Conservation (phyloP, 148 eudicot genomes). For the Chenopodium quinoa region DNA sequence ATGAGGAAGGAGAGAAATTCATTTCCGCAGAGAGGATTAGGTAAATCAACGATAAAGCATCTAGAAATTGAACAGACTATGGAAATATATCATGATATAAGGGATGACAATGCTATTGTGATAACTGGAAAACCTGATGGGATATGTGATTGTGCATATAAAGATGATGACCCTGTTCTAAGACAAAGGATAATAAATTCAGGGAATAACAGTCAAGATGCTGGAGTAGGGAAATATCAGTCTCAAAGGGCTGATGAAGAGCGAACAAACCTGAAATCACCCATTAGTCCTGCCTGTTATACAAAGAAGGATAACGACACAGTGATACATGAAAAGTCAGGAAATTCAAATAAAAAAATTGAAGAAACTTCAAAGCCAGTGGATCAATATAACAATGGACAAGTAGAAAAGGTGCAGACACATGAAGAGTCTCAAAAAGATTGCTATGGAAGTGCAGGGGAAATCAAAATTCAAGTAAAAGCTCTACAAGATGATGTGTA, state of each 20-base stretch:
- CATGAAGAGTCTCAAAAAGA: slow-evolving; percentile 16
- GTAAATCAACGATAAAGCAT: background rate
- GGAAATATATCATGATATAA: background rate
- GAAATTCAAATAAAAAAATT: background rate
- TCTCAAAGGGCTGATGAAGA: background rate
- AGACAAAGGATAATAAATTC: background rate
- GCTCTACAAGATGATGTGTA: slow-evolving; percentile 4
- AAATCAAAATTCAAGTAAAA: background rate
- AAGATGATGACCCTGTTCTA: background rate
- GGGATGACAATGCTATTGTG: background rate
- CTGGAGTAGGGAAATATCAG: background rate
- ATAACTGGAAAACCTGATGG: background rate
- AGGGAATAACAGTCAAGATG: background rate
- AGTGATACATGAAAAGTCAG: background rate
- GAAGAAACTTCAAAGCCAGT: background rate
- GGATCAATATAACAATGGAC: background rate
- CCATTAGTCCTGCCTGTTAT: background rate
- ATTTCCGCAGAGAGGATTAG: background rate
- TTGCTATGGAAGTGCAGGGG: background rate
- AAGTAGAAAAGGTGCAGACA: slow-evolving; percentile 4
- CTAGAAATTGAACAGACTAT: background rate
- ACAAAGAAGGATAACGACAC: background rate
- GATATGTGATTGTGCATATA: background rate
- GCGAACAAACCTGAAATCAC: background rate
- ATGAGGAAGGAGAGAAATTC: background rate